phyloP scores from a whole-genome alignment of 1,284 basidiomycete species.

The Trichosporon ovoides region DNA sequence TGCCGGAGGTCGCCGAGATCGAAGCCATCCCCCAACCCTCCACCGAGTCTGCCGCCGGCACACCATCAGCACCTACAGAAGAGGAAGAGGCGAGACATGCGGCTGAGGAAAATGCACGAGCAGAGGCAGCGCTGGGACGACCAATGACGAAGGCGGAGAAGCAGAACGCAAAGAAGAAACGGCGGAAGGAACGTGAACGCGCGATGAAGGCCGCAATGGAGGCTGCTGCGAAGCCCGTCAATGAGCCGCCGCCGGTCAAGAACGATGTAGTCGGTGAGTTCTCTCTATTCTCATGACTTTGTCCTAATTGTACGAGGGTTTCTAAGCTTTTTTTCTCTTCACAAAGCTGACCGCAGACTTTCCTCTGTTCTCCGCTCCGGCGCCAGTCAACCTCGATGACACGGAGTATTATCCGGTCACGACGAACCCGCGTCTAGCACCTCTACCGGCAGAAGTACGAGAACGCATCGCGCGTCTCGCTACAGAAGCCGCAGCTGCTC shows the following conservation, averaged over 20 bases:
- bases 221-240: constrained; percentile 11
- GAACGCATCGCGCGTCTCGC: constrained; percentile 9
- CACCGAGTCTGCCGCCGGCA: not conserved
- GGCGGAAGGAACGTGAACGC: constrained; percentile 41
- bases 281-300: not conserved
- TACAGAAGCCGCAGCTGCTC: constrained; percentile 3
- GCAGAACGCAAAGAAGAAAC: constrained; percentile 45
- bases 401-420: constrained; percentile 24
- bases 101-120: constrained; percentile 11
- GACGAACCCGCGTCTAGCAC: constrained; percentile 12
- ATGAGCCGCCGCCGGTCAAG: not conserved
- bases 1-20: constrained; percentile 8
- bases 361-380: constrained; percentile 31
- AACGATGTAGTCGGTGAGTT: constrained; percentile 17
- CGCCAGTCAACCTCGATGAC: constrained; percentile 17
- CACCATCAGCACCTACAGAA: not conserved
- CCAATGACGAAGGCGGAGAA: constrained; percentile 44
- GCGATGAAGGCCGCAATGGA: constrained; percentile 14
- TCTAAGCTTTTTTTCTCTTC: no score
- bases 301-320: not conserved
- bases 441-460: not conserved
- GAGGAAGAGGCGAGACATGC: not conserved
- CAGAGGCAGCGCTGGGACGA: constrained; percentile 17
- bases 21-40: not conserved
- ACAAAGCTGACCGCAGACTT: constrained; percentile 26